Evolutionary conservation across 176 grass and related monocot genomes (phyloP).

Genomic region (Olyra latifolia): DNA sequence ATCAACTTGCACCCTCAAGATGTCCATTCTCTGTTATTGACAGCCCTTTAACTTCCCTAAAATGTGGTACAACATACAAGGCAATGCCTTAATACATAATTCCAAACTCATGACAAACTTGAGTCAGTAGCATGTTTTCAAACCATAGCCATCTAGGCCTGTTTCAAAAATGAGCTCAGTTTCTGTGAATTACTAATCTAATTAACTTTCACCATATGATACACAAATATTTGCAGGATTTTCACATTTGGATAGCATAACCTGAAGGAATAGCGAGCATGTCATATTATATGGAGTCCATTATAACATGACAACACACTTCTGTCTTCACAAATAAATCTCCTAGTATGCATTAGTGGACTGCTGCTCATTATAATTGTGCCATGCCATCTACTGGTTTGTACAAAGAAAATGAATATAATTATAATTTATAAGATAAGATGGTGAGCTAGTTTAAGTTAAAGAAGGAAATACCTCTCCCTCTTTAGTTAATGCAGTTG

Average conservation of each 20-base stretch:
- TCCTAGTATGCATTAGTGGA: neutral
- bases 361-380: neutral
- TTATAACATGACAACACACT: neutral
- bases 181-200: neutral
- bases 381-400: neutral
- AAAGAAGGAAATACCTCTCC: constrained; percentile 69
- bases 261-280: constrained; percentile 7
- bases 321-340: neutral
- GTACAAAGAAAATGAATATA: constrained; percentile 10
- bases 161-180: neutral
- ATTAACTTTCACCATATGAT: neutral
- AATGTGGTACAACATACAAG: neutral
- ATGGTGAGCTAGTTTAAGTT: neutral
- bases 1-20: neutral
- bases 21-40: neutral
- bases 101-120: neutral
- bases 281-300: constrained; percentile 16
- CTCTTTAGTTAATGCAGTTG: constrained; percentile 73
- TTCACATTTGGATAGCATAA: neutral
- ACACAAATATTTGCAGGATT: neutral
- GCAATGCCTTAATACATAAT: neutral
- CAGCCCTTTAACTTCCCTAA: neutral
- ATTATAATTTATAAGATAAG: neutral
- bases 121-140: neutral
- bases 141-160: neutral